Evolutionary conservation across 1,139 yeast genomes (phyloP).

Genomic region (Pichia norvegensis): DNA sequence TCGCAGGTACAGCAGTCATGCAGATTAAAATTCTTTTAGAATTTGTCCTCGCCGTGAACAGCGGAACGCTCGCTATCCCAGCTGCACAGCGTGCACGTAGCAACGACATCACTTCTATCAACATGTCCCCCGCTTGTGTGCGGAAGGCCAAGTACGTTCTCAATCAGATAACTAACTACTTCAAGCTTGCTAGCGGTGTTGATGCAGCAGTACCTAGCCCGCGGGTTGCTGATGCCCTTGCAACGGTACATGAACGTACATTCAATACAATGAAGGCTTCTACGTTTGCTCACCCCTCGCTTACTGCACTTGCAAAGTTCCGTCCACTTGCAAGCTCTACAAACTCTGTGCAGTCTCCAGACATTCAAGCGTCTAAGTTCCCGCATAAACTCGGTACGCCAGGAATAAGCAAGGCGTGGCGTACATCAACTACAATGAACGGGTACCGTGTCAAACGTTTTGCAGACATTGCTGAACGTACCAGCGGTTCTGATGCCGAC

Average conservation of each 20-base stretch:
- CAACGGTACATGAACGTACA: constrained; percentile 17
- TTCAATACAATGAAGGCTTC: constrained; percentile 25
- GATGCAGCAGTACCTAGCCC: neutral
- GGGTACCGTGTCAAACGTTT: neutral
- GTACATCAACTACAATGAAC: constrained; percentile 5
- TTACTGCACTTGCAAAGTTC: constrained; percentile 8
- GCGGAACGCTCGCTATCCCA: neutral
- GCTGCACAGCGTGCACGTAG: neutral
- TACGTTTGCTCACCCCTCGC: constrained; percentile 21
- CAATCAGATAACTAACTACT: neutral
- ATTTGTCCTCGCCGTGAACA: neutral
- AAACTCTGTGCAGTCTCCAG: neutral
- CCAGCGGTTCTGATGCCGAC: constrained; percentile 2
- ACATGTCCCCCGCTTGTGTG: neutral
- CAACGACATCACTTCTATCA: neutral
- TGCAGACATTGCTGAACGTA: neutral
- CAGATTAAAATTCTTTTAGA: neutral
- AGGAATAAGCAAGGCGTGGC: constrained; percentile 23
- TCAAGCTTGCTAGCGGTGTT: neutral
- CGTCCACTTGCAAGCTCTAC: neutral
- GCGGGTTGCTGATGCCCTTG: neutral
- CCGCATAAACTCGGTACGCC: constrained; percentile 23
- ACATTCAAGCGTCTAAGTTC: constrained; percentile 17
- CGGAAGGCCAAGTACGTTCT: neutral
- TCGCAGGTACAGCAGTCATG: neutral